phyloP scores from a whole-genome alignment of 805 yeast species.

The Saturnispora ahearnii region DNA sequence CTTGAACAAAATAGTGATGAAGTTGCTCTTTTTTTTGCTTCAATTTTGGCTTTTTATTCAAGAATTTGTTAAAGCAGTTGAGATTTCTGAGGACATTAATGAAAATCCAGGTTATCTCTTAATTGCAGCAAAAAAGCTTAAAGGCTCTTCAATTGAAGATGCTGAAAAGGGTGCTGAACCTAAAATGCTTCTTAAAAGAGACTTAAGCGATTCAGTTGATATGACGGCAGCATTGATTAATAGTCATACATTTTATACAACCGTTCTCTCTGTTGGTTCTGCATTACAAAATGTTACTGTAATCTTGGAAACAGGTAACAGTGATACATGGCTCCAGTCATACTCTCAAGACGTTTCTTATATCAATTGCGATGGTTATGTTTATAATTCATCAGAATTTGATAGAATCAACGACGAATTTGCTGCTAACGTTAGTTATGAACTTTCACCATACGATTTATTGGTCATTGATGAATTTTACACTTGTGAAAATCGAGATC shows the following conservation, averaged over 20 bases:
- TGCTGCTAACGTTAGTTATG: background rate
- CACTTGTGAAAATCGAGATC: too few relatives aligned
- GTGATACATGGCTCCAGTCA: background rate
- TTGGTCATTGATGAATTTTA: too few relatives aligned
- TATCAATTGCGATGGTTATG: too few relatives aligned
- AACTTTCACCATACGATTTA: too few relatives aligned
- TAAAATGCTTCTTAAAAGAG: background rate
- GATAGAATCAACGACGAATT: background rate
- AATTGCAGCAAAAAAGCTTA: background rate
- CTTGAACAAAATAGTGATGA: too few relatives aligned
- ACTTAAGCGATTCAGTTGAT: background rate
- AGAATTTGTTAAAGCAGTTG: too few relatives aligned
- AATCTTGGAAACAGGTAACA: background rate
- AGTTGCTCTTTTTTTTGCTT: too few relatives aligned
- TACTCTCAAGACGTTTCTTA: too few relatives aligned
- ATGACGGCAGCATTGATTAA: background rate
- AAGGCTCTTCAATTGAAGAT: background rate
- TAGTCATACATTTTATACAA: background rate
- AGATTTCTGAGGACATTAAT: background rate
- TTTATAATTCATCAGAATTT: background rate
- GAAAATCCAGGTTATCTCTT: background rate
- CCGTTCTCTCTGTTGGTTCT: background rate
- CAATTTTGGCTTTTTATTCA: too few relatives aligned
- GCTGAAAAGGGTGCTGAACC: background rate
- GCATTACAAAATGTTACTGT: background rate